Evolutionary conservation across 1,284 basidiomycete genomes (phyloP), one percentile per base, ranked within the genome.

Genomic region (Schizophyllum amplum): DNA sequence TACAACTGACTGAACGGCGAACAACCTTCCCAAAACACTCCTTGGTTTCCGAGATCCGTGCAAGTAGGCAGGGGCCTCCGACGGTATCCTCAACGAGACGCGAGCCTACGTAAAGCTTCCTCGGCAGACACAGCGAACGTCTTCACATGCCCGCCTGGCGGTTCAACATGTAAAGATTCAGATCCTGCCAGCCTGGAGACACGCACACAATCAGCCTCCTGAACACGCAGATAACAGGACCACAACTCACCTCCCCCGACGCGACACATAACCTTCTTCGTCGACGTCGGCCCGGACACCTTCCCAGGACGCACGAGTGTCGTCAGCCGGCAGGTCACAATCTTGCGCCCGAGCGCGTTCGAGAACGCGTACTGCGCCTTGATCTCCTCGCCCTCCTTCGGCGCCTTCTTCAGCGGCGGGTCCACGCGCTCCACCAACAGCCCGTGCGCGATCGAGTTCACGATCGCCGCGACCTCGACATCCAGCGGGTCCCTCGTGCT

Each of bases 231-330:
- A 42, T 46, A 46, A 62, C 59, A 53, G 61, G 55, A 55, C 58
- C 52, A 26, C 33, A 6, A 76, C 83, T 67, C 62, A 86, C 87
- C 89, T 68, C 90, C 90, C 56, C 89, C 90, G 56, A 92, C 85
- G 60, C 89, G 82, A 71, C 86, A 90, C 84, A 94, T 87, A 24
- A 93, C 91, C 70, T 91, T 92, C 79, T 86, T 89, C 57, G 80
- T 83, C 63, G 75, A 80, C 57, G 69, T 69, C 56, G 75, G 67
- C 55, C 74, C 74, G 13, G 77, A 70, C 49, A 74, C 69, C 67
- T 83, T 79, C 4, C 80, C 78, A 6, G 78, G 70, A 51, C 88
- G 78, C 56, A 80, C 80, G 68, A 90, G 74, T 53, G 88, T 89
- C 51, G 92, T 89, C 69, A 95, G 73, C 63, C 88, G 84, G 68